These are phyloP conservation scores for Senna siamea DNA, from an alignment of 306 rosid genomes.

Conservation along the genomic window DNA sequence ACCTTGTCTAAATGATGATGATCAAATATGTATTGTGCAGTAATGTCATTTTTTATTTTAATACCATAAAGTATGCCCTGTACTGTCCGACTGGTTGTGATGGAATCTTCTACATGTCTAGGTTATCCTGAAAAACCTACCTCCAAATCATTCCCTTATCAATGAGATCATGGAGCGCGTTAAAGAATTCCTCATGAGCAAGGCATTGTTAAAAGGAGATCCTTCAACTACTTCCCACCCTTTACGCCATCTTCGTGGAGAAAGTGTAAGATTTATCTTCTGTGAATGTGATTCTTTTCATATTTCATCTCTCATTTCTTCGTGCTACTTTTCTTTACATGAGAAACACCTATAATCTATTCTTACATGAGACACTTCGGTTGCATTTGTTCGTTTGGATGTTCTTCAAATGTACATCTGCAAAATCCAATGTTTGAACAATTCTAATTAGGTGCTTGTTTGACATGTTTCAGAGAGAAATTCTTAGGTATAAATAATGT, in stretches of 20 bases:
- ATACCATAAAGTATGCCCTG: conserved; percentile 25
- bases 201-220: conserved; percentile 83
- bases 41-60: conserved; percentile 20
- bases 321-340: not conserved
- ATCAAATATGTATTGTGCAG: conserved; percentile 4
- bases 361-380: not conserved
- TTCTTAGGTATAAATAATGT: too few relatives aligned
- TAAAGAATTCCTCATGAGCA: conserved; percentile 84
- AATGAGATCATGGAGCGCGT: conserved; percentile 78
- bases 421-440: not conserved
- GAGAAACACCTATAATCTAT: conserved; percentile 3
- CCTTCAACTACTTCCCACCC: conserved; percentile 58
- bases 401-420: conserved; percentile 28
- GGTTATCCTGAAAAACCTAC: conserved; percentile 89
- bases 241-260: conserved; percentile 72
- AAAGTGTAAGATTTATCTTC: conserved; percentile 59
- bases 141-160: conserved; percentile 84
- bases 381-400: conserved; percentile 25
- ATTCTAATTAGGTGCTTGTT: conserved; percentile 9
- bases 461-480: too few relatives aligned
- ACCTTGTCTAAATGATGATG: conserved; percentile 33
- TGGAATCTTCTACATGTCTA: conserved; percentile 40
- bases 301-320: too few relatives aligned
- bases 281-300: conserved; percentile 15
- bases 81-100: conserved; percentile 37